phyloP scores from a whole-genome alignment of 441 rosid genomes.

The Croton laevigatus region DNA sequence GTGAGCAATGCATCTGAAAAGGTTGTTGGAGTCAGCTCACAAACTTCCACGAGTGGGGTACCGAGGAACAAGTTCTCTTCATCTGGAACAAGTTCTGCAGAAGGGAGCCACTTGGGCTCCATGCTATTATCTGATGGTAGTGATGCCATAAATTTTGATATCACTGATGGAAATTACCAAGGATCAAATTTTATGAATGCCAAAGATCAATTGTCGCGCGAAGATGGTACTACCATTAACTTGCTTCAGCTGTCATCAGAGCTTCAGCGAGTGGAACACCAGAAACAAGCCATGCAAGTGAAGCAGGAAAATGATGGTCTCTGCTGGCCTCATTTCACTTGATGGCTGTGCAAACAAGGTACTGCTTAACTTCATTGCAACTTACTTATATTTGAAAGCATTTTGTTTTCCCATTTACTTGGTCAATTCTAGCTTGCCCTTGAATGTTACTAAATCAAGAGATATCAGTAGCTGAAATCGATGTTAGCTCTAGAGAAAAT shows the following conservation, averaged over 20 bases:
- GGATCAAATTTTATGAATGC: conserved; percentile 29
- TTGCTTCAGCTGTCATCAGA: conserved; percentile 59
- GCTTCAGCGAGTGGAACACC: conserved; percentile 53
- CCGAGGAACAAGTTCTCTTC: conserved; percentile 34
- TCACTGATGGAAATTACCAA: conserved; percentile 28
- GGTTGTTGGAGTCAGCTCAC: conserved; percentile 27
- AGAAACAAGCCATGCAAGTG: conserved; percentile 41
- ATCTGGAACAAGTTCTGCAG: conserved; percentile 30
- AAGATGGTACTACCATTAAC: conserved; percentile 41
- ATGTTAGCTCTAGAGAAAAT: too few relatives aligned
- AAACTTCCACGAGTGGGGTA: conserved; percentile 23
- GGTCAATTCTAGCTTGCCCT: too few relatives aligned
- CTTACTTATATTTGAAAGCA: too few relatives aligned
- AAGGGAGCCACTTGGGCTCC: conserved; percentile 30
- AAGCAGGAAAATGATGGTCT: conserved; percentile 41
- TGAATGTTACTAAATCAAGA: too few relatives aligned
- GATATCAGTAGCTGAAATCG: too few relatives aligned
- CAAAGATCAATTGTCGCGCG: conserved; percentile 25
- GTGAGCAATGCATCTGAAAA: conserved; percentile 32
- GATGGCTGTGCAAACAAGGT: conserved; percentile 24
- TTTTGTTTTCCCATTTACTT: too few relatives aligned
- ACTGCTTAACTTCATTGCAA: not conserved
- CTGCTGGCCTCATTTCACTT: conserved; percentile 35
- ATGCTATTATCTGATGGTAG: conserved; percentile 28
- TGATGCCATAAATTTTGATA: conserved; percentile 29